A percentile compares a stretch with the other conserved stretches of the same genome.
phyloP scores from a whole-genome alignment of 306 rosid genomes.

The Acacia melanoxylon region DNA sequence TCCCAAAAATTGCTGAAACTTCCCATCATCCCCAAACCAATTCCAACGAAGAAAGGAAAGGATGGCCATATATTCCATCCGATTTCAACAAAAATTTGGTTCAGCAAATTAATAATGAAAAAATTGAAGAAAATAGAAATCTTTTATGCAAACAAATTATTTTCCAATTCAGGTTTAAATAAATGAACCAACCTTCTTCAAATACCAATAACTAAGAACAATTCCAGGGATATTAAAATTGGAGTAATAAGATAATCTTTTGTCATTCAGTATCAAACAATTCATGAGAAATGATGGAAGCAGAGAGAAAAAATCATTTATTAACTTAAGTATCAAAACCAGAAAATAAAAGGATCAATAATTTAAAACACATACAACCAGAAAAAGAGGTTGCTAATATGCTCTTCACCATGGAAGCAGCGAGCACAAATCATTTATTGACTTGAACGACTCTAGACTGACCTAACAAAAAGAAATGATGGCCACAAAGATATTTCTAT shows the following conservation, averaged over 20 bases:
- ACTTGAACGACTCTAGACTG: background rate
- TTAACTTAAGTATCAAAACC: background rate
- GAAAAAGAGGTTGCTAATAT: background rate
- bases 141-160: background rate
- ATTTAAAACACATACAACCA: background rate
- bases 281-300: too few species aligned
- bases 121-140: background rate
- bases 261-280: background rate
- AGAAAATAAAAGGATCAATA: slow-evolving; percentile 4
- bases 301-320: background rate
- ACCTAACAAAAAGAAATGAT: slow-evolving; percentile 15
- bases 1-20: background rate
- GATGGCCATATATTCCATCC: background rate
- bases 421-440: slow-evolving; percentile 13
- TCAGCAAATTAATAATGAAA: background rate
- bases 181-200: background rate
- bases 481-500: slow-evolving; percentile 28
- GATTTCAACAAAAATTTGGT: background rate
- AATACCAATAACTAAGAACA: background rate
- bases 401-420: background rate
- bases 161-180: background rate
- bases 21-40: background rate
- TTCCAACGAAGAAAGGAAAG: background rate
- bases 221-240: background rate
- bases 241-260: background rate